Evolutionary conservation across 352 stramenopile species (phyloP), one percentile per base, ranked within the genome.

Genomic region (Porosira glacialis): DNA sequence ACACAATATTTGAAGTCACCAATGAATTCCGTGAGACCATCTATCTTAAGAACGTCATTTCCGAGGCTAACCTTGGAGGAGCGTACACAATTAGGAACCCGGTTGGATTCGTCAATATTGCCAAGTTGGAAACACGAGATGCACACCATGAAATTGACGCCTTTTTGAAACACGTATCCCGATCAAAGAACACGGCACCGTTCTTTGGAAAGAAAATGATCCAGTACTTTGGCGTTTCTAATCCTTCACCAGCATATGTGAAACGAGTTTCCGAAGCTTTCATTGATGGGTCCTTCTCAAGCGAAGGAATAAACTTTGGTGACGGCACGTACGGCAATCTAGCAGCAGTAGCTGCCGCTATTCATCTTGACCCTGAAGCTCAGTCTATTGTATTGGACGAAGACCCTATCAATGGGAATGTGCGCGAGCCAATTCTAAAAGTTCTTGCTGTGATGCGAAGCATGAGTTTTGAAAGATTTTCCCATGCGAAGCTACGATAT

Each of bases 61-160:
- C 73, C 1, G 64, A 22, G 31, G 65, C 84, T 6, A 75, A 75
- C 7, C 26, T 78, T 35, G 70, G 75, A 4, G 44, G 27, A 3
- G 43, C 6, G 19, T 81, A 77, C 30, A 68, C 41, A 27, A 78
- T 91, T 36, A 70, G 67, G 38, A 86, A 89, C 35, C 65, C 71
- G 8, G 62, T 66, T n/a, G 47, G 43, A 17, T 87, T 87, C 22
- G 73, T 85, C 1, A 70, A 72, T 53, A 31, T 80, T 38, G 51
- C 56, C 21, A 71, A 64, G 44, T 22, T 68, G 30, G 68, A 78
- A 24, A 31, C 59, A 17, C 56, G 80, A 41, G 83, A 90, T 74
- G 81, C 80, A 7, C 28, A 78, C 8, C 75, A 78, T 56, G 85
- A 91, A 75, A 57, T 86, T 59, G 85, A 93, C 44, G 85, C 80